These are phyloP conservation scores for Myxozyma lipomycoides DNA, from an alignment of 805 yeast species.

Conservation along the genomic window DNA sequence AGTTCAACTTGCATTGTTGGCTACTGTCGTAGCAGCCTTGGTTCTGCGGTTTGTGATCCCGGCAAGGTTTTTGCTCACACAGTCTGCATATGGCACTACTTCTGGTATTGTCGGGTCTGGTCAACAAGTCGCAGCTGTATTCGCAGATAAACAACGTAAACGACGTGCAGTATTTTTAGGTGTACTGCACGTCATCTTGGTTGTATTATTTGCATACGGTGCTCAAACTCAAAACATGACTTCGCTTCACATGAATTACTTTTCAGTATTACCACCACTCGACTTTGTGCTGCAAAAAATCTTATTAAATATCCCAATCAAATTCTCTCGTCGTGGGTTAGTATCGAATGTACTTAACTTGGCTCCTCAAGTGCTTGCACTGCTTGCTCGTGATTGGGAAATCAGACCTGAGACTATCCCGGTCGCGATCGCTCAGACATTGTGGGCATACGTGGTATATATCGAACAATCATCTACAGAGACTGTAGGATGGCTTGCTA, in stretches of 20 bases:
- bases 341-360: constrained; percentile 15
- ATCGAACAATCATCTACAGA: constrained; percentile 27
- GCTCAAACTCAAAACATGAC: constrained; percentile 22
- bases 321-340: constrained; percentile 10
- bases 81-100: constrained; percentile 1
- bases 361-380: constrained; percentile 18
- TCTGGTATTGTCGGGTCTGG: constrained; percentile 8
- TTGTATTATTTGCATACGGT: constrained; percentile 7
- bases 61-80: constrained; percentile 6
- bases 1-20: constrained; percentile 12
- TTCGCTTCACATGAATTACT: constrained; percentile 25
- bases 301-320: constrained; percentile 13
- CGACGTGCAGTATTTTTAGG: constrained; percentile 22
- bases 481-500: constrained; percentile 23
- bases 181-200: constrained; percentile 9
- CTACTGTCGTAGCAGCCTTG: constrained; percentile 7
- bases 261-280: constrained; percentile 25
- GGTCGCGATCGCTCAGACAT: constrained; percentile 18
- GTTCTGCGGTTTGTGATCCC: constrained; percentile 14
- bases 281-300: constrained; percentile 19
- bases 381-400: constrained; percentile 22
- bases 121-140: constrained; percentile 16
- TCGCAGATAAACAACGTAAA: constrained; percentile 13
- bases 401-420: constrained; percentile 18
- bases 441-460: constrained; percentile 18